A percentile compares a stretch with the other conserved stretches of the same genome.
Evolutionary conservation across 1,284 basidiomycete species (phyloP).

Genomic region (Kalmanozyma brasiliensis): DNA sequence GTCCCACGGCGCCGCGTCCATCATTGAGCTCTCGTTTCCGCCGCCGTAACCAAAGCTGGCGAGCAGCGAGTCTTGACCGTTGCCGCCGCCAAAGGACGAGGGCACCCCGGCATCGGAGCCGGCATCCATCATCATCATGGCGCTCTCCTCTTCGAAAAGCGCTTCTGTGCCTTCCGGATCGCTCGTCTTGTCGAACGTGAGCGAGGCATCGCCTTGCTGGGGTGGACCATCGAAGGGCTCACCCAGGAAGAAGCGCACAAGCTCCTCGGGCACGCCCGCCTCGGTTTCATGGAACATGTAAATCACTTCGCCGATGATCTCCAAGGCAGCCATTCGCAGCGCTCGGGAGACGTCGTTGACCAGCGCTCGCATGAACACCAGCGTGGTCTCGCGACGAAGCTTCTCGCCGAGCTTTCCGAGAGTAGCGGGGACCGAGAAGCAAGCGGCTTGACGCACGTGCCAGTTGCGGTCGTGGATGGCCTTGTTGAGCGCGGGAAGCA

Average conservation of each 20-base stretch:
- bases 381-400: conserved; percentile 50
- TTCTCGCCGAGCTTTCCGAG: conserved; percentile 36
- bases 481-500: conserved; percentile 78
- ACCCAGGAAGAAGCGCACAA: conserved; percentile 81
- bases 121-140: conserved; percentile 36
- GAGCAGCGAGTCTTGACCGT: conserved; percentile 35
- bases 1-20: conserved; percentile 38
- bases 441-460: conserved; percentile 88
- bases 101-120: conserved; percentile 19
- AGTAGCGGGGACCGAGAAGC: conserved; percentile 79
- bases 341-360: conserved; percentile 76
- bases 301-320: conserved; percentile 90
- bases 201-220: conserved; percentile 42
- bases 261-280: conserved; percentile 75
- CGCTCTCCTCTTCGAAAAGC: conserved; percentile 39
- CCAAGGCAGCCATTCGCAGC: conserved; percentile 84
- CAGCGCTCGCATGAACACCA: conserved; percentile 69
- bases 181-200: conserved; percentile 49
- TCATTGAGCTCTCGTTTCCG: conserved; percentile 43
- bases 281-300: conserved; percentile 80
- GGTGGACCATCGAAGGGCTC: conserved; percentile 67
- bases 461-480: conserved; percentile 79
- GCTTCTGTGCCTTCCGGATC: conserved; percentile 42
- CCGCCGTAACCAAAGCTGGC: conserved; percentile 49
- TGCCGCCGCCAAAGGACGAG: conserved; percentile 11